These are phyloP conservation scores for Aegilops umbellulata DNA, from an alignment of 176 grass and related monocot species.

Conservation along the genomic window DNA sequence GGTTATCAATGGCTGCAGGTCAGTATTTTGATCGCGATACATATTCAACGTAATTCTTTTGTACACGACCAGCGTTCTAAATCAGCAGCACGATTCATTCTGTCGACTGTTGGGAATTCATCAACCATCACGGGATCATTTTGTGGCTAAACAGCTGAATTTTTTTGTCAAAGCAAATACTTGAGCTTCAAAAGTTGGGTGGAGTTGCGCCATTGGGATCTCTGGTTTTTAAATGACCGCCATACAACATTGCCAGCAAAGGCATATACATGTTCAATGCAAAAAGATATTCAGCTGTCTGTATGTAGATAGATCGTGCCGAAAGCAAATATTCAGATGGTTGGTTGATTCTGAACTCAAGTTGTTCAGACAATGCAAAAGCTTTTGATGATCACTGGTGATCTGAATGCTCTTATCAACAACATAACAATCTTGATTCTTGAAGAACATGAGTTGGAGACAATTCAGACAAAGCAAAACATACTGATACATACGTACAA, in stretches of 20 bases:
- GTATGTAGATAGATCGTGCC: not conserved
- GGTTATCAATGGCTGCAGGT: not conserved
- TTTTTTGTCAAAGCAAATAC: not conserved
- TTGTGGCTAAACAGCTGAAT: not conserved
- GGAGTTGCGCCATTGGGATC: not conserved
- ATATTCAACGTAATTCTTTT: not conserved
- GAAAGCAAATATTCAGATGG: not conserved
- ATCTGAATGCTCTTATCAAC: not conserved
- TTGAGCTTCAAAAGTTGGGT: not conserved
- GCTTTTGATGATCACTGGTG: not conserved
- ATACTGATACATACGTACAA: not conserved
- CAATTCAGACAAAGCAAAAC: not conserved
- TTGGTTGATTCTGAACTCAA: not conserved
- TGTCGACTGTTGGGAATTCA: not conserved
- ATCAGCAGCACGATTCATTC: not conserved
- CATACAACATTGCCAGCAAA: not conserved
- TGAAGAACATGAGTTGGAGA: not conserved
- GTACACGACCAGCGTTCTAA: not conserved
- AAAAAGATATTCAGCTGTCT: not conserved
- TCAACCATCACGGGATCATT: too few species aligned
- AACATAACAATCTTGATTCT: conserved; percentile 3
- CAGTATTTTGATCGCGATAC: not conserved
- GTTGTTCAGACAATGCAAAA: not conserved
- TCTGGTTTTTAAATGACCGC: not conserved
- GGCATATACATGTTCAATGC: not conserved